A percentile compares a stretch with the other conserved stretches of the same genome.
Evolutionary conservation across 2,329 filamentous ascomycete species (phyloP).

Genomic region (Diaporthe ilicicola): DNA sequence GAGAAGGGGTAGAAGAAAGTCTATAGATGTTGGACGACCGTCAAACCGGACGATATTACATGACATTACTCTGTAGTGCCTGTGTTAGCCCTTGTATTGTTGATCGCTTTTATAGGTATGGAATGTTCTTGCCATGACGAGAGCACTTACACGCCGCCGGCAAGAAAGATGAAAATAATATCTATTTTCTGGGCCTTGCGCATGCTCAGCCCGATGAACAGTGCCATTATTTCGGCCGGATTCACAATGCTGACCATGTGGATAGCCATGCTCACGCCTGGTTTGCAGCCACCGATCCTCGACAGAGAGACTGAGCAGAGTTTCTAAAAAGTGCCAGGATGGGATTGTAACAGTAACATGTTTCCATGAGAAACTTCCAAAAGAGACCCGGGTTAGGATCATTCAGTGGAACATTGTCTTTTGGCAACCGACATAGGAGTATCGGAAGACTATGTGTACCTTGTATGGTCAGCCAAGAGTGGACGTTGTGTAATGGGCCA

Average conservation of each 20-base stretch:
- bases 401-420: constrained; percentile 30
- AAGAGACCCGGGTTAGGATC: constrained; percentile 39
- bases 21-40: too few species aligned
- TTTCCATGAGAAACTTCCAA: constrained; percentile 44
- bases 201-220: constrained; percentile 43
- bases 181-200: constrained; percentile 41
- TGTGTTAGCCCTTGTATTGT: too few species aligned
- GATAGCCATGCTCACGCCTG: constrained; percentile 39
- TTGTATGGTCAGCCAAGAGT: not conserved
- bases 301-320: constrained; percentile 44
- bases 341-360: constrained; percentile 47
- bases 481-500: not conserved
- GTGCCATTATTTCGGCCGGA: constrained; percentile 42
- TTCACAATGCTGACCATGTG: constrained; percentile 43
- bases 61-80: constrained; percentile 43
- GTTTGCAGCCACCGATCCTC: constrained; percentile 42
- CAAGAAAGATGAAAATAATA: constrained; percentile 43
- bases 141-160: constrained; percentile 42
- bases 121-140: not conserved
- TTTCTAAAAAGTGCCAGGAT: constrained; percentile 47
- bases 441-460: not conserved
- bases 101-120: too few species aligned
- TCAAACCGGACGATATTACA: constrained; percentile 45
- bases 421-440: not conserved
- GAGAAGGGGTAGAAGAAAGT: too few species aligned